These are phyloP conservation scores for Boeremia lycopersici DNA, from an alignment of 2,329 filamentous ascomycete genomes.

Conservation along the genomic window DNA sequence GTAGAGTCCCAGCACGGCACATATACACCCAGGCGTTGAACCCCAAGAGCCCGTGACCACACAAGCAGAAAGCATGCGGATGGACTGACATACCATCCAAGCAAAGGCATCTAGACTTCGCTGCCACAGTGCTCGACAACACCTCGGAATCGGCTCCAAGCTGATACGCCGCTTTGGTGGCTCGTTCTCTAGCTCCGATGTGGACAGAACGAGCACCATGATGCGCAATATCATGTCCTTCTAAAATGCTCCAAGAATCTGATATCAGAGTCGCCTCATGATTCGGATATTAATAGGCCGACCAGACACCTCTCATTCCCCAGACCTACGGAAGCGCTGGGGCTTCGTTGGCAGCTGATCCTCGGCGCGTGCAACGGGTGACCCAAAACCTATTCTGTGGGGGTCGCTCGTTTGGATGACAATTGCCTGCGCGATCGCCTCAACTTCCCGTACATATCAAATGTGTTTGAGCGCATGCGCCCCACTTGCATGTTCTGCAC, in stretches of 20 bases:
- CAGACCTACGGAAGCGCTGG: slow-evolving; percentile 38
- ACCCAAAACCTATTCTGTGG: slow-evolving; percentile 33
- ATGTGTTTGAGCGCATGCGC: slow-evolving; percentile 12
- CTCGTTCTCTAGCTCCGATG: slow-evolving; percentile 29
- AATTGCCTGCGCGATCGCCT: slow-evolving; percentile 11
- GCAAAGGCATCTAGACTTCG: slow-evolving; percentile 22
- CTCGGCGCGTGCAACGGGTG: slow-evolving; percentile 43
- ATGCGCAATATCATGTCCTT: slow-evolving; percentile 26
- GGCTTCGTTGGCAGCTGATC: slow-evolving; percentile 38
- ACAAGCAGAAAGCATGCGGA: slow-evolving; percentile 29
- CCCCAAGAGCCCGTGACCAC: slow-evolving; percentile 31
- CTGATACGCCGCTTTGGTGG: slow-evolving; percentile 32
- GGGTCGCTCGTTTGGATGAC: slow-evolving; percentile 8
- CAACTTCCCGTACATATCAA: slow-evolving; percentile 6
- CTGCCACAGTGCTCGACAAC: slow-evolving; percentile 32
- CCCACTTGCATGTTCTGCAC: slow-evolving; percentile 3
- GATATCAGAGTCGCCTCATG: slow-evolving; percentile 13
- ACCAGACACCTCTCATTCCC: slow-evolving; percentile 14
- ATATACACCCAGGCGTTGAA: slow-evolving; percentile 37
- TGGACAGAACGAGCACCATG: slow-evolving; percentile 36
- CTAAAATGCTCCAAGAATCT: slow-evolving; percentile 11
- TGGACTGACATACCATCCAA: slow-evolving; percentile 19
- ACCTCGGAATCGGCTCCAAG: slow-evolving; percentile 33
- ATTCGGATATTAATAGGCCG: slow-evolving; percentile 26
- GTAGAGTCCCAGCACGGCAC: slow-evolving; percentile 38